Evolutionary conservation across 169 alveolate genomes (phyloP).

Genomic region (Plasmodium sp.): DNA sequence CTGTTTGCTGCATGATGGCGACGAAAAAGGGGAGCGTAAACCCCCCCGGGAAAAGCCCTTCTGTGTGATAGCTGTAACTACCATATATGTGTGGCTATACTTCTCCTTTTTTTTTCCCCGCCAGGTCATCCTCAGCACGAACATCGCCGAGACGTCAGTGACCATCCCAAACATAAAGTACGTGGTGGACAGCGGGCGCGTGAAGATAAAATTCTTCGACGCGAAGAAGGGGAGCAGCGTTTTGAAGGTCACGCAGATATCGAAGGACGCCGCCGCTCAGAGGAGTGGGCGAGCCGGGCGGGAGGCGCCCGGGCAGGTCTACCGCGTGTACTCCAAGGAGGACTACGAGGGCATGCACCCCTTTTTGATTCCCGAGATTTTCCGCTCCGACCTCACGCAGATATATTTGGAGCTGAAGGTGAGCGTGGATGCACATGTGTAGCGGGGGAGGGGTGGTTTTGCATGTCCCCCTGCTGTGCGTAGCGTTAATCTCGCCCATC

Average conservation of each 20-base stretch:
- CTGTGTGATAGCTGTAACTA: background rate
- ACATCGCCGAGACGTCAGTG: conserved; percentile 98
- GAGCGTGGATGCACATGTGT: background rate
- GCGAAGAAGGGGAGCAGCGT: conserved; percentile 90
- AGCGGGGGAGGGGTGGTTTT: background rate
- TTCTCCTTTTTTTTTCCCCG: background rate
- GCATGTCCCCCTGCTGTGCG: background rate
- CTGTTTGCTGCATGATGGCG: background rate
- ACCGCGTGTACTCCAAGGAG: conserved; percentile 92
- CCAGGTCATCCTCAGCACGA: conserved; percentile 91
- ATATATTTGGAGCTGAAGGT: conserved; percentile 88
- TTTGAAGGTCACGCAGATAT: conserved; percentile 87
- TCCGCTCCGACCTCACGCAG: conserved; percentile 91
- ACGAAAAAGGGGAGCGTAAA: background rate
- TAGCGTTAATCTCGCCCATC: background rate
- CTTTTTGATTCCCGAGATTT: conserved; percentile 91
- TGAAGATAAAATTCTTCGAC: conserved; percentile 88
- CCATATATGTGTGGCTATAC: background rate
- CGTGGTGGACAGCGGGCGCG: conserved; percentile 95
- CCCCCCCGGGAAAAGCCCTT: background rate
- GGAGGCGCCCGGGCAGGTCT: conserved; percentile 92
- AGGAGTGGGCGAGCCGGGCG: conserved; percentile 98
- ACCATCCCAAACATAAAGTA: conserved; percentile 94
- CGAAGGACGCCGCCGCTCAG: conserved; percentile 94
- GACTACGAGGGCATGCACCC: conserved; percentile 85